Base-by-base conservation (phyloP, 768 basidiomycete species). In the Podaxis rugospora region DNA sequence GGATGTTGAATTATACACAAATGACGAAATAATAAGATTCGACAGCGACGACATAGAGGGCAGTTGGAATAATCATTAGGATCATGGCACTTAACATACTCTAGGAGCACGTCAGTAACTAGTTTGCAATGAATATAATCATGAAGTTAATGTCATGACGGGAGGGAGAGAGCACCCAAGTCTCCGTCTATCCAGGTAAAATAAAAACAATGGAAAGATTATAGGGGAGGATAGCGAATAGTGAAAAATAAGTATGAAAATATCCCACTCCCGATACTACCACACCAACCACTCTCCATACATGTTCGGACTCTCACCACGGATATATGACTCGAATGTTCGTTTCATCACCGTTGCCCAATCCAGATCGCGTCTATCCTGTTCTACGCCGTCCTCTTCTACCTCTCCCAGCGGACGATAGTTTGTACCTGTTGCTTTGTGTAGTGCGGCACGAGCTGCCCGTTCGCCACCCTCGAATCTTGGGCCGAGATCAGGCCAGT, bases 321-420 rank as follows among this genome's bases (percentile, higher is more conserved):
- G 86, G 63, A 99, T 71, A 73, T 92, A 98, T 21, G 88, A 82
- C 75, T 99, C 97, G 69, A 97, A 98, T 46, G 93, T 94, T 70
- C 97, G 82, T 77, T 98, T 99, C 66, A 98, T 73, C 21, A 98
- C 95, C 11, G 94, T 91, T 25, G 90, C 84, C 97, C 97, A 99
- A 66, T 89, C 84, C 58, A 95, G 78, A 68, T 96, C 95, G 44
- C 87, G 83, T 69, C 84, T 83, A 73, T 95, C 92, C 62, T 87
- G 83, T 16, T 76, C 76, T 2, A 85, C 76, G 28, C 77, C 77
- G 18, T 79, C 77, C 51, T 75, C 76, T 51, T 73, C 74, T 32
- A 32, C 32, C 66, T 86, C 76, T 39, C 37, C 52, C 14, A 21
- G 32, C 32, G 7, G 21, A 11, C 3, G 47, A 11, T 27, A 25